Conservation (phyloP, 1,284 basidiomycete genomes). For the Moniliophthora roreri region DNA sequence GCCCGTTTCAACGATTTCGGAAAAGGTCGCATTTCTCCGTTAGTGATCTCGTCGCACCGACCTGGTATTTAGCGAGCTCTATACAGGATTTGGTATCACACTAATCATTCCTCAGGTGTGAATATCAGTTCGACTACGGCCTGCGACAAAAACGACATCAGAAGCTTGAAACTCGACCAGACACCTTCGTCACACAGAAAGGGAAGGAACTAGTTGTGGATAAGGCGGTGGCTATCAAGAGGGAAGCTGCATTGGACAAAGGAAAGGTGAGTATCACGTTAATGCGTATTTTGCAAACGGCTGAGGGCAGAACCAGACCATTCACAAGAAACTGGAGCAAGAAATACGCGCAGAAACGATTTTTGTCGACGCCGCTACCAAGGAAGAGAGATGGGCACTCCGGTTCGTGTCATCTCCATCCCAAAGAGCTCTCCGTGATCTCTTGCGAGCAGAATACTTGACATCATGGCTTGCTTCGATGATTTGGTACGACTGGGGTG, state of each 20-base stretch:
- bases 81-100: neutral
- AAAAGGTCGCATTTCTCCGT: conserved; percentile 43
- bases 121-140: conserved; percentile 78
- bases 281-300: conserved; percentile 5
- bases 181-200: conserved; percentile 54
- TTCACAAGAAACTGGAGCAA: conserved; percentile 80
- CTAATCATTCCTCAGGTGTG: conserved; percentile 51
- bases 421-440: neutral
- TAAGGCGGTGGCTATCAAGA: conserved; percentile 53
- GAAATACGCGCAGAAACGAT: conserved; percentile 68
- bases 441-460: conserved; percentile 47
- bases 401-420: conserved; percentile 39
- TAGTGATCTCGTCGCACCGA: conserved; percentile 47
- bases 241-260: conserved; percentile 57
- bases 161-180: conserved; percentile 55
- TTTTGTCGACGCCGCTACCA: conserved; percentile 43
- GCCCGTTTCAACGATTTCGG: conserved; percentile 38
- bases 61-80: conserved; percentile 44
- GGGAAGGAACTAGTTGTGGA: conserved; percentile 72
- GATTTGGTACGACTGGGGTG: conserved; percentile 34
- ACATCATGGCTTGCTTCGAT: conserved; percentile 46
- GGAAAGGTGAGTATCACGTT: conserved; percentile 58
- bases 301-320: conserved; percentile 37
- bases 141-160: conserved; percentile 57
- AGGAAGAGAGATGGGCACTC: conserved; percentile 75